Evolutionary conservation across 2,329 filamentous ascomycete species (phyloP).

Genomic region (Neocucurbitaria cava): DNA sequence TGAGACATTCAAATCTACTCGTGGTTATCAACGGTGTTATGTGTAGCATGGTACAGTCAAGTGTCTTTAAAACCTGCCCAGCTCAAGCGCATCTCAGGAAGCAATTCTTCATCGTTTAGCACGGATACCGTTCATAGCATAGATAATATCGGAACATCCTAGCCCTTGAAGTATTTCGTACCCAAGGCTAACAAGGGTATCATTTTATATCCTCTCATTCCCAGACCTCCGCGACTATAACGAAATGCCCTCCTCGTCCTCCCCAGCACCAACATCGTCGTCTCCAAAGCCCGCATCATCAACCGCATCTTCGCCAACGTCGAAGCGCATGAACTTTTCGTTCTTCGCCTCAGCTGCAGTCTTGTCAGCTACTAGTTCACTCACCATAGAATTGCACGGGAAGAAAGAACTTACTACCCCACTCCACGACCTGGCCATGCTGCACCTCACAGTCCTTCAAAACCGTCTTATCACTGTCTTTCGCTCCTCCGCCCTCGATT

Average conservation of each 20-base stretch:
- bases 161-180: no score
- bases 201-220: not conserved
- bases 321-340: conserved; percentile 67
- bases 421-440: conserved; percentile 81
- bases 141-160: no score
- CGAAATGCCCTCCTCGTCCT: conserved; percentile 11
- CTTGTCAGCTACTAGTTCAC: not conserved
- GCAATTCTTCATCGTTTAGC: no score
- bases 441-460: conserved; percentile 92
- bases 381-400: not conserved
- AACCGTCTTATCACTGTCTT: conserved; percentile 54
- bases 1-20: no score
- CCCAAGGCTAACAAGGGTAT: not conserved
- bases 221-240: not conserved
- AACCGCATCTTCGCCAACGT: conserved; percentile 46
- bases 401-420: conserved; percentile 61
- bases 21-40: no score
- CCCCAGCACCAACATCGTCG: conserved; percentile 19
- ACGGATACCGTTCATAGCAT: no score
- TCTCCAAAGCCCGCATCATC: conserved; percentile 38
- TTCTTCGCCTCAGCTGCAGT: conserved; percentile 61
- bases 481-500: conserved; percentile 76
- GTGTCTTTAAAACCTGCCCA: no score
- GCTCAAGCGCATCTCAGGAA: no score
- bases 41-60: no score